Conservation (phyloP, 2,329 filamentous ascomycete genomes). For the Tolypocladium inflatum region DNA sequence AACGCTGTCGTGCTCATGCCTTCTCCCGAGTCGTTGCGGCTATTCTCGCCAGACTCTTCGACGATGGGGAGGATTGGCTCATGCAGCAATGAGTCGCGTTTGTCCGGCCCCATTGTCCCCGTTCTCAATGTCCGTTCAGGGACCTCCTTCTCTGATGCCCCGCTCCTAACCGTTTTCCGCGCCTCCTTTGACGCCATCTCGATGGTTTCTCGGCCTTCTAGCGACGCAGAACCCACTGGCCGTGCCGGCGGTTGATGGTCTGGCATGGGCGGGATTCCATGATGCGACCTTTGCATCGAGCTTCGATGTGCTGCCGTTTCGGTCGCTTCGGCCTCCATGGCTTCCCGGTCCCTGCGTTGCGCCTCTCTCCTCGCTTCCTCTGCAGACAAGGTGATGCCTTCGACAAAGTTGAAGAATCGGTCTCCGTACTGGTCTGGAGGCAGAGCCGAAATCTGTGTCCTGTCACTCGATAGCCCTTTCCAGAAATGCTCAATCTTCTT, state of each 20-base stretch:
- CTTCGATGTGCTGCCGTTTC: slow-evolving; percentile 28
- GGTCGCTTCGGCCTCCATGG: slow-evolving; percentile 27
- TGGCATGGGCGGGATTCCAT: slow-evolving; percentile 33
- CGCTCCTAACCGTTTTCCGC: slow-evolving; percentile 21
- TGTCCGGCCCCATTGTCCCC: slow-evolving; percentile 21
- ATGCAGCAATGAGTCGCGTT: slow-evolving; percentile 48
- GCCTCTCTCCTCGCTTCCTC: slow-evolving; percentile 72
- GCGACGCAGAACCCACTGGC: slow-evolving; percentile 18
- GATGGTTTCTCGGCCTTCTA: slow-evolving; percentile 30
- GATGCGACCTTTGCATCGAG: slow-evolving; percentile 22
- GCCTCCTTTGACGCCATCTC: slow-evolving; percentile 30
- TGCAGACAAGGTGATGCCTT: slow-evolving; percentile 77
- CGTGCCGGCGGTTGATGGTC: slow-evolving; percentile 35
- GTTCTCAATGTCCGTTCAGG: slow-evolving; percentile 51
- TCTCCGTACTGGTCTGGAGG: slow-evolving; percentile 87
- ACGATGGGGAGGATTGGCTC: slow-evolving; percentile 66
- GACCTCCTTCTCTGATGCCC: slow-evolving; percentile 36
- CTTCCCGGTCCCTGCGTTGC: slow-evolving; percentile 50
- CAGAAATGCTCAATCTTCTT: slow-evolving; percentile 96
- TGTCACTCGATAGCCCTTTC: slow-evolving; percentile 81
- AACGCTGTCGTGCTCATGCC: slow-evolving; percentile 31
- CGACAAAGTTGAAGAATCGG: slow-evolving; percentile 87
- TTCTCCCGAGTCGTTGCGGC: slow-evolving; percentile 34
- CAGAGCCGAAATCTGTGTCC: slow-evolving; percentile 83
- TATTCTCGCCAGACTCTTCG: slow-evolving; percentile 76